phyloP scores from a whole-genome alignment of 495 filamentous ascomycete species.

The Pseudomonodictys pantanalensis region DNA sequence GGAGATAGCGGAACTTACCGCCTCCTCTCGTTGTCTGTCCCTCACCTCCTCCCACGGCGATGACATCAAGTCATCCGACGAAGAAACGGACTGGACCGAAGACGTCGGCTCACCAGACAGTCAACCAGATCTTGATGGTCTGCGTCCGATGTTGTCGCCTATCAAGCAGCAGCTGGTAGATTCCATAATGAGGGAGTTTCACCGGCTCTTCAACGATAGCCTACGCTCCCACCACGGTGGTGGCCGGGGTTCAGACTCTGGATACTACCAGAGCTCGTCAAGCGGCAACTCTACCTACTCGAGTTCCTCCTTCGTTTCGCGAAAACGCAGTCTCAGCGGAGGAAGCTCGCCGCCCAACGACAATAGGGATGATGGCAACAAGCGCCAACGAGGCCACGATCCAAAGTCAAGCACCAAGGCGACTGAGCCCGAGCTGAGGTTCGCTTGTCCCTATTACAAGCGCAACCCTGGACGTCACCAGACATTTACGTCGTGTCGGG shows the following conservation, averaged over 20 bases:
- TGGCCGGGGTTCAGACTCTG: background rate
- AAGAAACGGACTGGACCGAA: constrained; percentile 28
- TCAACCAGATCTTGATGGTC: background rate
- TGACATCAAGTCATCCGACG: constrained; percentile 14
- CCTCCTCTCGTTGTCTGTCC: constrained; percentile 18
- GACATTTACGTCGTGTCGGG: constrained; percentile 25
- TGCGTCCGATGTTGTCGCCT: constrained; percentile 13
- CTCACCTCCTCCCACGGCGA: constrained; percentile 12
- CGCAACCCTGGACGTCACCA: constrained; percentile 21
- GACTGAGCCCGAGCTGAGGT: constrained; percentile 2
- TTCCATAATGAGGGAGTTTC: constrained; percentile 18
- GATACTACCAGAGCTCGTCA: background rate
- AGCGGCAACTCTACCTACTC: constrained; percentile 2
- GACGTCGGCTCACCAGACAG: constrained; percentile 14
- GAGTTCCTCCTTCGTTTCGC: background rate
- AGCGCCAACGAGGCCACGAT: constrained; percentile 17
- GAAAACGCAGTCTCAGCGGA: constrained; percentile 23
- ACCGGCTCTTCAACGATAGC: constrained; percentile 10
- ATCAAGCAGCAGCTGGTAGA: constrained; percentile 20
- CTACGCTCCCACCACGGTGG: constrained; percentile 1
- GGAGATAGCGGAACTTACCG: constrained; percentile 10
- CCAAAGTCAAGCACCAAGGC: background rate
- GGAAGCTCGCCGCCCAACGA: constrained; percentile 7
- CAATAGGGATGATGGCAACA: constrained; percentile 18
- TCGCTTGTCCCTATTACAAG: constrained; percentile 27